Evolutionary conservation across 2,329 filamentous ascomycete species (phyloP).

Genomic region (Metarhizium rileyi): DNA sequence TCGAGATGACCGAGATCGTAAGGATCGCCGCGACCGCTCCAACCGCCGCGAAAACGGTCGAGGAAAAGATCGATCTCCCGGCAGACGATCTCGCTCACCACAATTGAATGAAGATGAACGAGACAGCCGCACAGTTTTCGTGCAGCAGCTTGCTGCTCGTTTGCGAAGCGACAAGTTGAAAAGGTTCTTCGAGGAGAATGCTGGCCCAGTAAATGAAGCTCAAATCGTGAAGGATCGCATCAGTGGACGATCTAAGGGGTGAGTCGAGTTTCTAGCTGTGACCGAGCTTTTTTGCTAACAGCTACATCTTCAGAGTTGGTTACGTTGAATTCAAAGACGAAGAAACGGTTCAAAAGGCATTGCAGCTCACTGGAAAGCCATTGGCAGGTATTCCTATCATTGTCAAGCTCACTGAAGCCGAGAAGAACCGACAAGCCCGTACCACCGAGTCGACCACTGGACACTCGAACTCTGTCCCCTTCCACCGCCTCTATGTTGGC

Average conservation of each 20-base stretch:
- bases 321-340: constrained; percentile 99
- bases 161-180: constrained; percentile 87
- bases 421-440: constrained; percentile 96
- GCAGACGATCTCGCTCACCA: constrained; percentile 45
- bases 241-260: constrained; percentile 96
- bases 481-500: constrained; percentile 96
- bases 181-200: constrained; percentile 90
- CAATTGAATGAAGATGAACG: constrained; percentile 89
- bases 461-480: constrained; percentile 77
- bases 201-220: constrained; percentile 89
- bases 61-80: constrained; percentile 38
- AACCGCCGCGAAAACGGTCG: constrained; percentile 43
- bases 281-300: constrained; percentile 24
- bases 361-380: constrained; percentile 97
- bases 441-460: constrained; percentile 60
- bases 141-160: constrained; percentile 93
- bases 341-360: constrained; percentile 84
- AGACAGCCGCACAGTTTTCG: constrained; percentile 93
- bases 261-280: constrained; percentile 24
- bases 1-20: constrained; percentile 40
- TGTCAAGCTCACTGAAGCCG: constrained; percentile 94
- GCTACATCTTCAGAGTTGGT: constrained; percentile 60
- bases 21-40: constrained; percentile 39
- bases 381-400: constrained; percentile 98
- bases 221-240: constrained; percentile 98